Conservation (phyloP, 2,329 filamentous ascomycete species). For the Trichoderma sp. region DNA sequence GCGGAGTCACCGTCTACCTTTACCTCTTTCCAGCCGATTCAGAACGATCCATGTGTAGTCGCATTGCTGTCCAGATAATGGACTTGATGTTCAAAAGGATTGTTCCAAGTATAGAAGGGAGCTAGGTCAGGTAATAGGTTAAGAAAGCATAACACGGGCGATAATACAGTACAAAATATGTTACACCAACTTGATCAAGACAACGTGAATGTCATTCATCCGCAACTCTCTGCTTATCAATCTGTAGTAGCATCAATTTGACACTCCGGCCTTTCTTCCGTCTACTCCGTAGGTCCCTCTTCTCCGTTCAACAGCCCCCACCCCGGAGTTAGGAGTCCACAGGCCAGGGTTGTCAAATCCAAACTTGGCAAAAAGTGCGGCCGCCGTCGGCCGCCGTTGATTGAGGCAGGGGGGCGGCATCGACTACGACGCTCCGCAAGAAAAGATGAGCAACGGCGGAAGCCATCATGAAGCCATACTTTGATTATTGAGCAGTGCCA, state of each 20-base stretch:
- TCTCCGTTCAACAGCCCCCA: neutral
- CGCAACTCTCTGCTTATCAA: neutral
- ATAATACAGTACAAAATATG: neutral
- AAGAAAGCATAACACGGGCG: too few species aligned
- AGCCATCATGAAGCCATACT: too few species aligned
- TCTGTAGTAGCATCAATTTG: neutral
- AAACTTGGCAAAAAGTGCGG: neutral
- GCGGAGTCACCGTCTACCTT: constrained; percentile 8
- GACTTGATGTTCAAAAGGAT: too few species aligned
- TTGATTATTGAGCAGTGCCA: too few species aligned
- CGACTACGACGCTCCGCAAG: too few species aligned
- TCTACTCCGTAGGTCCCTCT: too few species aligned
- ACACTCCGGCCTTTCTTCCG: too few species aligned
- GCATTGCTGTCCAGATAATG: neutral
- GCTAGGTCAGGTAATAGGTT: too few species aligned
- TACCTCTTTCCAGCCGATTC: constrained; percentile 3
- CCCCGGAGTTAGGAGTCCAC: neutral
- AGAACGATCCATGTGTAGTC: constrained; percentile 23
- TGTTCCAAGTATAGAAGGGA: too few species aligned
- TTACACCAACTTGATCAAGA: neutral
- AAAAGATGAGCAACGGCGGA: too few species aligned
- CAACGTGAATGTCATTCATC: neutral
- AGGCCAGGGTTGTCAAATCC: neutral
- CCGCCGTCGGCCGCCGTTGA: constrained; percentile 1
- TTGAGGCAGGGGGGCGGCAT: neutral